Base-by-base conservation (phyloP, 768 basidiomycete genomes). In the Xerocomellus amylosporus region DNA sequence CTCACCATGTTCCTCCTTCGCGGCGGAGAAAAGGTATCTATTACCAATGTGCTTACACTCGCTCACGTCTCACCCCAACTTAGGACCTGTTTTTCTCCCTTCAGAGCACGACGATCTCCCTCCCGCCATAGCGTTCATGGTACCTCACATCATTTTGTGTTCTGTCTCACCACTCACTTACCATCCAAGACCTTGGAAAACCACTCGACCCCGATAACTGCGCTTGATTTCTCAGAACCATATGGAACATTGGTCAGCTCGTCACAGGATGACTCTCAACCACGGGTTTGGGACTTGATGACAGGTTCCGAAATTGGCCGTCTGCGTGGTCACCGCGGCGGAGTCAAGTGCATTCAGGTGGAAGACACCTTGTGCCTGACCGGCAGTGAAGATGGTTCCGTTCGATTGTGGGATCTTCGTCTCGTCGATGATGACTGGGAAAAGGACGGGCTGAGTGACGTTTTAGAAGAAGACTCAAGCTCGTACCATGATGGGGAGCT, bases 91-190 rank as follows among this genome's bases (percentile, higher is more conserved):
- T 17, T 98, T 99, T 77, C 70, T 99, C 44, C 97, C 97, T 5
- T 97, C 94, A 17, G 97, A 98, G 68, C 97, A 99, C 61, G 93
- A 94, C 61, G 93, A 97, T 49, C 78, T 99, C 30, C 97, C 97
- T 9, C 83, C 87, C 8, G 93, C 93, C 1, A 84, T 98, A 6
- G 97, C 96, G 13, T 99, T 99, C 74, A 98, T 99, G 95, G 93
- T 92, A 72, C 61, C 63, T 62, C 43, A 43, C 38, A 24, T 51
- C 7, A 17, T 53, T 33, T 45, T 5, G 6, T 46, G 10, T 49
- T 38, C 49, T 47, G 31, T 38, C 33, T n/a, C 30, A n/a, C 34
- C 20, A 28, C 58, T 51, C 28, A 54, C 58, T 63, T 10, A 62
- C 55, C 40, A 48, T n/a, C 31, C 49, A 68, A 95, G 92, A 91